These are phyloP conservation scores for Sphagnum contortum DNA, from an alignment of 225 moss, liverwort and hornwort genomes.

Conservation along the genomic window DNA sequence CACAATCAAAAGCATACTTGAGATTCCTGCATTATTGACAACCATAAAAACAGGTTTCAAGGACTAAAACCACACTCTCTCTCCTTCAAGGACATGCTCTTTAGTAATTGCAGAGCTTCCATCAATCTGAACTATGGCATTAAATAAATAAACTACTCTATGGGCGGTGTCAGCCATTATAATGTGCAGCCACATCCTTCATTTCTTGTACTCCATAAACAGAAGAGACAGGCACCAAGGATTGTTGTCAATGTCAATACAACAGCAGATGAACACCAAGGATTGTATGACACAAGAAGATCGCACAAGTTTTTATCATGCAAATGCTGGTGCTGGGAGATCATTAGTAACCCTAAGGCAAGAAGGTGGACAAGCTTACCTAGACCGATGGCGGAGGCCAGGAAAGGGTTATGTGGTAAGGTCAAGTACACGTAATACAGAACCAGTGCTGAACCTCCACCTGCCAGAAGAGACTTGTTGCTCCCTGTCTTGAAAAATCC, in stretches of 20 bases:
- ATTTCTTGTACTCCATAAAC: not conserved
- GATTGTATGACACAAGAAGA: not conserved
- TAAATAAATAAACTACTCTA: not conserved
- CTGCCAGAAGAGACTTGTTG: conserved; percentile 52
- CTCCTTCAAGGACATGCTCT: not conserved
- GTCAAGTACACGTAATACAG: conserved; percentile 68
- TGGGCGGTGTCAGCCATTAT: too few relatives aligned
- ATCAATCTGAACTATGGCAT: too few relatives aligned
- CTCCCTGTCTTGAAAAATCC: conserved; percentile 75
- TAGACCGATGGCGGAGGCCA: conserved; percentile 68
- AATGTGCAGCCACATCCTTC: too few relatives aligned
- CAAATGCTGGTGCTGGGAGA: too few relatives aligned
- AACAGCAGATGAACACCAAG: not conserved
- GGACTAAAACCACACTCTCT: too few relatives aligned
- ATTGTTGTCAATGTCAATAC: too few relatives aligned
- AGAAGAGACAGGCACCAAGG: too few relatives aligned
- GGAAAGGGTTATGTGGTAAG: conserved; percentile 60
- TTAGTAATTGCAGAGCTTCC: too few relatives aligned
- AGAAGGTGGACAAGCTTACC: conserved; percentile 33
- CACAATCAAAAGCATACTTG: conserved; percentile 49
- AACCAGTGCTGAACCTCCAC: conserved; percentile 55
- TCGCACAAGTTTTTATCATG: not conserved
- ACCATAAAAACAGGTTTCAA: not conserved
- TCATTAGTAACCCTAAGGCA: too few relatives aligned
- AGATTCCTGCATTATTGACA: conserved; percentile 57